phyloP scores from a whole-genome alignment of 192 early-diverging fungal species.

The Coemansia sp. region DNA sequence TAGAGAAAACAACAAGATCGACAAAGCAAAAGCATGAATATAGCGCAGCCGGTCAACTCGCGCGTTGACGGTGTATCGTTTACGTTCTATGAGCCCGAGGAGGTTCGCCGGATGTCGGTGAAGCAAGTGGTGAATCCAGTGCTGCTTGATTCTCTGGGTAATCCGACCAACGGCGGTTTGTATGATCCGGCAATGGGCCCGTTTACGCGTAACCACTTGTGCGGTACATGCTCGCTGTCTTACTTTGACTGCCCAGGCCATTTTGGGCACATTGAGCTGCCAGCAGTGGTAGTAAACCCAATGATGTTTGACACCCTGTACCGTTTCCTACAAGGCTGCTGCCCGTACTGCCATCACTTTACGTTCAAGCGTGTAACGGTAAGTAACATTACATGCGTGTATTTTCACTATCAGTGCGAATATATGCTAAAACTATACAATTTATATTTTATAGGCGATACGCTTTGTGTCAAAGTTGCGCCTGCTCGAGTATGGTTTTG shows the following conservation, averaged over 20 bases:
- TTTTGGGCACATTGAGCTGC: conserved; percentile 95
- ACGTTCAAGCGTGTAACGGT: conserved; percentile 49
- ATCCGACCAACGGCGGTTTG: conserved; percentile 88
- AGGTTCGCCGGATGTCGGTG: conserved; percentile 90
- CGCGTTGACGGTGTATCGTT: conserved; percentile 88
- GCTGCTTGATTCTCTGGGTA: conserved; percentile 83
- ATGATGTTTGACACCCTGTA: conserved; percentile 93
- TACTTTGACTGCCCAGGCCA: conserved; percentile 90
- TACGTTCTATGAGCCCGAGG: conserved; percentile 83
- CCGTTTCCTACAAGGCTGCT: conserved; percentile 79
- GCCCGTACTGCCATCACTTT: conserved; percentile 89
- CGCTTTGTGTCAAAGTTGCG: conserved; percentile 75
- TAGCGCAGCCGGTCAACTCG: conserved; percentile 74
- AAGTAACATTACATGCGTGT: conserved; percentile 10
- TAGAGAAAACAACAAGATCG: neutral
- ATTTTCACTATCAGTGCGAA: neutral
- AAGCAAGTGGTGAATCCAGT: conserved; percentile 89
- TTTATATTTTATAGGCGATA: conserved; percentile 21
- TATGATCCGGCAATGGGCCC: conserved; percentile 96
- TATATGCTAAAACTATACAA: neutral
- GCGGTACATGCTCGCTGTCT: conserved; percentile 79
- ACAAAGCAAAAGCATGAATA: conserved; percentile 65
- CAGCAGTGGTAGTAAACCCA: conserved; percentile 85
- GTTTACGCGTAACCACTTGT: conserved; percentile 75
- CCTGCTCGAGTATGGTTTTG: conserved; percentile 82